Percentiles rank a stretch among this genome's conserved stretches.
These are phyloP conservation scores for Buxus sempervirens DNA, from an alignment of 164 flowering plant genomes.

Conservation along the genomic window DNA sequence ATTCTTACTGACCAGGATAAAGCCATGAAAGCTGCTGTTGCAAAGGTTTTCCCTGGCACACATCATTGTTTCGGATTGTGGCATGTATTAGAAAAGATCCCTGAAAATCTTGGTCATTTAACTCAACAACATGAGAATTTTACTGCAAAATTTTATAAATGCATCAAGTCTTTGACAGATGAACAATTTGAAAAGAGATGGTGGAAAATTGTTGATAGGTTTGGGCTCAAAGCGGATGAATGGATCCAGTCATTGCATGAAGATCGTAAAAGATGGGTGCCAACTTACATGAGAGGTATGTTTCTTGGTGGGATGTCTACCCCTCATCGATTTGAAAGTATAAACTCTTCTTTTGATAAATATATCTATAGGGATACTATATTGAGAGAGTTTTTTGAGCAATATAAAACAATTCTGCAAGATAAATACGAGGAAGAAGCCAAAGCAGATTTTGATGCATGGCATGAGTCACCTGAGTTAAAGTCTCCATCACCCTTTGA, in stretches of 20 bases:
- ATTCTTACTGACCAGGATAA: constrained; percentile 49
- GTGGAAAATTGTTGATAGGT: constrained; percentile 59
- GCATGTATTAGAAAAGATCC: constrained; percentile 39
- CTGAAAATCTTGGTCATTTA: constrained; percentile 44
- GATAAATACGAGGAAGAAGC: constrained; percentile 74
- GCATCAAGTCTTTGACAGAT: constrained; percentile 54
- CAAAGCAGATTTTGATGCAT: constrained; percentile 74
- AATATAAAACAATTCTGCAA: constrained; percentile 55
- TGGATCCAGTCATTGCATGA: constrained; percentile 48
- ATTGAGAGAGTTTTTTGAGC: constrained; percentile 64
- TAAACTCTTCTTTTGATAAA: constrained; percentile 64
- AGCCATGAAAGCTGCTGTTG: constrained; percentile 35
- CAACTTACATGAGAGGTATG: constrained; percentile 43
- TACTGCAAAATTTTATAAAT: constrained; percentile 43
- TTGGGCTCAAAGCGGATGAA: constrained; percentile 48
- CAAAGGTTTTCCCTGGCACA: constrained; percentile 45
- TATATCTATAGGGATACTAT: constrained; percentile 64
- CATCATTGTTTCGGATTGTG: constrained; percentile 48
- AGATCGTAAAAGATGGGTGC: constrained; percentile 55
- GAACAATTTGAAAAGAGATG: constrained; percentile 55
- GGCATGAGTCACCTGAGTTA: constrained; percentile 65
- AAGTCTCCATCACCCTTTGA: constrained; percentile 92
- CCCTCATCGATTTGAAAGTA: constrained; percentile 60
- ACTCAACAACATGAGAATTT: constrained; percentile 39
- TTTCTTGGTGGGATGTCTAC: constrained; percentile 75